These are phyloP conservation scores for Elaphomyces granulatus DNA, from an alignment of 495 filamentous ascomycete species.

Conservation along the genomic window DNA sequence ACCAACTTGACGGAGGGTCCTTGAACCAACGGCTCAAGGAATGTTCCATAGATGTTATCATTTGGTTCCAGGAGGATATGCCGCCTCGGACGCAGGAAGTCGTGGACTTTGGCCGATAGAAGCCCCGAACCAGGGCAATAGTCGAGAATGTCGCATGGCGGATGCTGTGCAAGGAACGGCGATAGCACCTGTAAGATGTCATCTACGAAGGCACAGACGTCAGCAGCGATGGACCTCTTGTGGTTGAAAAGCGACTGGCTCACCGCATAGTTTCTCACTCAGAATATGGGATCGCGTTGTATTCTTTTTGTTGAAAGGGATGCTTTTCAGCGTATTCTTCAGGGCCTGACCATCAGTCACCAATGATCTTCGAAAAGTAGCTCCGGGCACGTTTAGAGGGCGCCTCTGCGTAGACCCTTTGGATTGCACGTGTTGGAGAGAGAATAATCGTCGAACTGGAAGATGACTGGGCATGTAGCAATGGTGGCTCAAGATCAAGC, in stretches of 20 bases:
- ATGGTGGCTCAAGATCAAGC: background rate
- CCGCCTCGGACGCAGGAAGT: constrained; percentile 54
- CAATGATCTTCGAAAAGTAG: background rate
- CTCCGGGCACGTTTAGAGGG: too few relatives aligned
- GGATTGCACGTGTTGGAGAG: too few relatives aligned
- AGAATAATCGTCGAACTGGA: background rate
- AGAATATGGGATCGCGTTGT: constrained; percentile 29
- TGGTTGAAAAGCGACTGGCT: constrained; percentile 11
- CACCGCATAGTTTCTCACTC: constrained; percentile 47
- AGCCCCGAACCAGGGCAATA: constrained; percentile 64
- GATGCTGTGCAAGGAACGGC: constrained; percentile 45
- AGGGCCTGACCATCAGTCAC: background rate
- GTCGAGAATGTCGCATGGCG: constrained; percentile 69
- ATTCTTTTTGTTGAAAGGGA: too few relatives aligned
- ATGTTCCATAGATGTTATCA: constrained; percentile 32
- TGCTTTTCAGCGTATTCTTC: background rate
- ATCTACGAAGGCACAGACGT: constrained; percentile 18
- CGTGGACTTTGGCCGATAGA: constrained; percentile 61
- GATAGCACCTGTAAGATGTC: constrained; percentile 37
- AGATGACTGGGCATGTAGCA: background rate
- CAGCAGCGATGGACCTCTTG: too few relatives aligned
- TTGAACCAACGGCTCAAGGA: constrained; percentile 48
- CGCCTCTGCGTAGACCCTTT: too few relatives aligned
- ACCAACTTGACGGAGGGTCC: constrained; percentile 1
- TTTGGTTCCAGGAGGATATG: constrained; percentile 71